A percentile compares a stretch with the other conserved stretches of the same genome.
These are phyloP conservation scores for Penicillium lagena DNA, from an alignment of 495 filamentous ascomycete genomes.

Conservation along the genomic window DNA sequence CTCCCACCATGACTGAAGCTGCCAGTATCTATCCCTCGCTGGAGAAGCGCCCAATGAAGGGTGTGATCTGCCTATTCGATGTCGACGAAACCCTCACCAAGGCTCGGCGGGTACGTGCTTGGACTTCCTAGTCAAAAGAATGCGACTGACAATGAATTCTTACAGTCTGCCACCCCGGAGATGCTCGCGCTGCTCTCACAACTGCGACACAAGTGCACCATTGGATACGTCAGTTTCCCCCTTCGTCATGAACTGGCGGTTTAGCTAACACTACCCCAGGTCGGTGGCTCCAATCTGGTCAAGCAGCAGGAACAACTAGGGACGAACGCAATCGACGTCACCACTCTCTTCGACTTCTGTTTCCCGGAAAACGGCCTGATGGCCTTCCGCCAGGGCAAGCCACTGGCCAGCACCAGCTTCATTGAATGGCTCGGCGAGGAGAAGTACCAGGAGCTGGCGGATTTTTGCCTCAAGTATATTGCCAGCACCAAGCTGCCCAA, in stretches of 20 bases:
- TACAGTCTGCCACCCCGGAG: constrained; percentile 60
- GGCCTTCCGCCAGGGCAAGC: constrained; percentile 73
- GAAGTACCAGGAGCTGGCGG: constrained; percentile 81
- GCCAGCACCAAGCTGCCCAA: constrained; percentile 77
- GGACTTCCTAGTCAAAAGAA: background rate
- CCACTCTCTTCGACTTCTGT: constrained; percentile 86
- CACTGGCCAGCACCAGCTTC: constrained; percentile 71
- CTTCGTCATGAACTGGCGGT: constrained; percentile 2
- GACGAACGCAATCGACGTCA: constrained; percentile 53
- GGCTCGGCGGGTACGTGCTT: constrained; percentile 57
- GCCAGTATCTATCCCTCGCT: constrained; percentile 64
- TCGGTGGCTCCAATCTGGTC: constrained; percentile 76
- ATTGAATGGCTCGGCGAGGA: constrained; percentile 91
- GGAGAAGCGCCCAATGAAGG: constrained; percentile 72
- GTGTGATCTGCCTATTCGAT: constrained; percentile 90
- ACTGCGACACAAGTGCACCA: constrained; percentile 82
- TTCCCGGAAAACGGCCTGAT: constrained; percentile 94
- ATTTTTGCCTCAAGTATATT: constrained; percentile 82
- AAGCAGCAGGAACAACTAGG: constrained; percentile 98
- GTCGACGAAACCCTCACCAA: constrained; percentile 85
- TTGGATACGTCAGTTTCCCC: constrained; percentile 61
- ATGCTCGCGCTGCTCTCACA: constrained; percentile 74
- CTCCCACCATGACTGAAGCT: constrained; percentile 35
- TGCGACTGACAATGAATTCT: constrained; percentile 5
- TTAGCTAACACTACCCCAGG: constrained; percentile 11